A percentile compares a stretch with the other conserved stretches of the same genome.
Conservation (phyloP, 441 rosid genomes). For the Gossypium trilobum region DNA sequence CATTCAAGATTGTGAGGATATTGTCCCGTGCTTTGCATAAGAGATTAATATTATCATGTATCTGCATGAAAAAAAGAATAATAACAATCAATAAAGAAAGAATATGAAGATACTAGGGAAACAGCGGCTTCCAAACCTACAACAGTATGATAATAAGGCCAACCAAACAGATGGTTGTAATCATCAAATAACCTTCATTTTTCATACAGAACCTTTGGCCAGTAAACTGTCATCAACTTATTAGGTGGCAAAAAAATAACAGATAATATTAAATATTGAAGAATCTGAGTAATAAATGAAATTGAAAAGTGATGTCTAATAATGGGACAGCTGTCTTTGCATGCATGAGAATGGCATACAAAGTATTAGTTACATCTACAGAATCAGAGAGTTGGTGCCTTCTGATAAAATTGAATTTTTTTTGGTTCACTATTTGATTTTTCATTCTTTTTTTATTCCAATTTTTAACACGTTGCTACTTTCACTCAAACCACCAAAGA, state of each 20-base stretch:
- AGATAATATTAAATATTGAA: neutral
- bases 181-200: neutral
- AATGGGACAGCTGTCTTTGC: neutral
- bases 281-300: neutral
- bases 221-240: neutral
- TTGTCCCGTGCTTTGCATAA: constrained; percentile 64
- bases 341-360: neutral
- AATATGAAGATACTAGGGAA: neutral
- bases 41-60: constrained; percentile 59
- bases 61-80: constrained; percentile 32
- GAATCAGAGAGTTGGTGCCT: neutral
- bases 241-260: no score
- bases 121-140: neutral
- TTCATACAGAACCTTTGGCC: neutral
- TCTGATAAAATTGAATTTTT: neutral
- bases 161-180: neutral
- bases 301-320: neutral
- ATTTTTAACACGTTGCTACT: neutral
- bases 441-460: neutral
- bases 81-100: neutral
- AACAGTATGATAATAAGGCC: neutral
- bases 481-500: neutral
- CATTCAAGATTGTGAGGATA: constrained; percentile 63
- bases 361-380: no score
- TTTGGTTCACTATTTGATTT: neutral